Percentiles rank a stretch among this genome's conserved stretches.
phyloP scores from a whole-genome alignment of 192 early-diverging fungal species.

The Paraglomus occultum region DNA sequence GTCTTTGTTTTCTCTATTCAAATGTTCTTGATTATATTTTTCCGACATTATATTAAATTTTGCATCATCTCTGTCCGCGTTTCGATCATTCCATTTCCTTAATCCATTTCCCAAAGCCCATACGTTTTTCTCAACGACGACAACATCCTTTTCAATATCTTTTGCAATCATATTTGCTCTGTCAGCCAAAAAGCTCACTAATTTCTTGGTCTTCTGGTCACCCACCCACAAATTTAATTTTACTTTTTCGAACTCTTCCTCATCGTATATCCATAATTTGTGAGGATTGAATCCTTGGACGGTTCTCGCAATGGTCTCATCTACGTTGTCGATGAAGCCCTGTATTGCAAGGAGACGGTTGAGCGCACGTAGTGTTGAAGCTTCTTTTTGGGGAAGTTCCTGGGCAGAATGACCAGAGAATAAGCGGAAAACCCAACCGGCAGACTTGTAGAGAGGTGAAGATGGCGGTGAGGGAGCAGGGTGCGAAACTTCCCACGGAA shows the following conservation, averaged over 20 bases:
- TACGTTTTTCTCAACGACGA: too few species aligned
- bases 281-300: constrained; percentile 42
- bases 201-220: constrained; percentile 37
- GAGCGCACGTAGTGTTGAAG: constrained; percentile 54
- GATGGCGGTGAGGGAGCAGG: constrained; percentile 36
- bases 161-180: constrained; percentile 32
- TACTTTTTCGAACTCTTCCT: constrained; percentile 42
- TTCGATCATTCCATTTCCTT: too few species aligned
- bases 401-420: constrained; percentile 60
- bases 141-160: background rate
- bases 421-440: constrained; percentile 61
- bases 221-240: constrained; percentile 57
- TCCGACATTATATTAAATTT: background rate
- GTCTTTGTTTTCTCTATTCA: background rate
- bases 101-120: too few species aligned
- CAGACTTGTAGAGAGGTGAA: constrained; percentile 51
- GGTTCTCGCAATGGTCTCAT: constrained; percentile 53
- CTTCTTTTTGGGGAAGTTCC: constrained; percentile 57
- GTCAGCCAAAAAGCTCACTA: constrained; percentile 38
- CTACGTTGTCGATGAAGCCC: constrained; percentile 55
- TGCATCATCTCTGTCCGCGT: background rate
- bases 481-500: constrained; percentile 57
- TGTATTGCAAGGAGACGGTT: constrained; percentile 63
- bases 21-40: background rate
- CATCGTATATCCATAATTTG: constrained; percentile 51